Conservation (phyloP, 1,139 yeast genomes). For the Debaryomycetaceae sp. region DNA sequence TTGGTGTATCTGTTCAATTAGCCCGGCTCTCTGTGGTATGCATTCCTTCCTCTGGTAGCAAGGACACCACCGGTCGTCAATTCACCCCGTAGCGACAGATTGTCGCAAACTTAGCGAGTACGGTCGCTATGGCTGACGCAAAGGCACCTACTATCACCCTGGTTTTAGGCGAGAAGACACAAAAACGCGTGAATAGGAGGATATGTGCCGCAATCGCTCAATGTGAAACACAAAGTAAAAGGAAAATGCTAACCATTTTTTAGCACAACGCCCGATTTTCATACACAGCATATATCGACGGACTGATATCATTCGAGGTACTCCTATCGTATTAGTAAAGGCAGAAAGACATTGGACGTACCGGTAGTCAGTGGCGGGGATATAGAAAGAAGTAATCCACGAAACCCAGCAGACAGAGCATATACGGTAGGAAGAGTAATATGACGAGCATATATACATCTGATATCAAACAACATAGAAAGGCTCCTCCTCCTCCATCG, state of each 20-base stretch:
- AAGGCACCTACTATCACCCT: not conserved
- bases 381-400: not conserved
- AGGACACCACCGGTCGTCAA: too few species aligned
- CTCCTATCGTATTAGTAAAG: not conserved
- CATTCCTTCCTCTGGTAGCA: too few species aligned
- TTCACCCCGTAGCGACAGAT: not conserved
- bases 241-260: not conserved
- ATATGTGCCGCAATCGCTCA: not conserved
- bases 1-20: too few species aligned
- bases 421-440: not conserved
- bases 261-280: not conserved
- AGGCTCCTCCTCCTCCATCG: conserved; percentile 46
- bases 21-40: too few species aligned
- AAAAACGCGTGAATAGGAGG: not conserved
- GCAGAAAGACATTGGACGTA: not conserved
- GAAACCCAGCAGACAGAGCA: not conserved
- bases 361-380: not conserved
- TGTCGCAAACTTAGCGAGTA: not conserved
- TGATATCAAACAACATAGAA: conserved; percentile 43
- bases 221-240: not conserved
- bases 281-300: too few species aligned
- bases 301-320: not conserved
- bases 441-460: conserved; percentile 50
- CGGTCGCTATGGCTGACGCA: not conserved
- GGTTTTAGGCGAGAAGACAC: not conserved